phyloP scores from a whole-genome alignment of 208 protist genomes.

The Acanthamoeba rhysodes region DNA sequence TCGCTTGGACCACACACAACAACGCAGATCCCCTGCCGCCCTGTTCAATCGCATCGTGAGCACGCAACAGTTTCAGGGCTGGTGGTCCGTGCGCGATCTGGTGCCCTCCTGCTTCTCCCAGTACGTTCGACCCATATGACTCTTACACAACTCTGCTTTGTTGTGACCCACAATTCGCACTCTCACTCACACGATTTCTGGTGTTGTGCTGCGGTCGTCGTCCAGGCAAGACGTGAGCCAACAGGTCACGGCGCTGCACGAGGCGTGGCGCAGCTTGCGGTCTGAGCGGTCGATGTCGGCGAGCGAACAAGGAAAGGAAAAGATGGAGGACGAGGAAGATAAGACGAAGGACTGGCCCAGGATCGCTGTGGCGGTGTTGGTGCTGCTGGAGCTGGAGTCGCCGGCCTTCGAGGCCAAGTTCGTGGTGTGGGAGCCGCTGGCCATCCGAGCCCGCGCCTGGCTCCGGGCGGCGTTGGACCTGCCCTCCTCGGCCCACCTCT shows the following conservation, averaged over 20 bases:
- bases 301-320: background rate
- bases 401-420: background rate
- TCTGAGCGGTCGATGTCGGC: no score
- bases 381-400: background rate
- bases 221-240: background rate
- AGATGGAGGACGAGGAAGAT: background rate
- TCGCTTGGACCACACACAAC: no score
- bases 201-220: no score
- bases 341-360: background rate
- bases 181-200: no score
- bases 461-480: background rate
- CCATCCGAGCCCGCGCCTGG: background rate
- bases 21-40: background rate
- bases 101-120: background rate
- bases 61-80: slow-evolving; percentile 5
- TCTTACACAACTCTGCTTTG: no score
- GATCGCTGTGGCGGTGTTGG: background rate
- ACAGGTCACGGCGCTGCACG: background rate
- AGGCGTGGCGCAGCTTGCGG: background rate
- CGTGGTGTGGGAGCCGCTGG: slow-evolving; percentile 19
- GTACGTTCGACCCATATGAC: background rate
- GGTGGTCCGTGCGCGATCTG: background rate
- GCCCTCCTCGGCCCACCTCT: background rate
- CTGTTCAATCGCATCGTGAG: slow-evolving; percentile 7
- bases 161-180: no score